Percentiles rank a stretch among this genome's conserved stretches.
phyloP scores from a whole-genome alignment of 2,329 filamentous ascomycete species.

The Fusarium pilosicola region DNA sequence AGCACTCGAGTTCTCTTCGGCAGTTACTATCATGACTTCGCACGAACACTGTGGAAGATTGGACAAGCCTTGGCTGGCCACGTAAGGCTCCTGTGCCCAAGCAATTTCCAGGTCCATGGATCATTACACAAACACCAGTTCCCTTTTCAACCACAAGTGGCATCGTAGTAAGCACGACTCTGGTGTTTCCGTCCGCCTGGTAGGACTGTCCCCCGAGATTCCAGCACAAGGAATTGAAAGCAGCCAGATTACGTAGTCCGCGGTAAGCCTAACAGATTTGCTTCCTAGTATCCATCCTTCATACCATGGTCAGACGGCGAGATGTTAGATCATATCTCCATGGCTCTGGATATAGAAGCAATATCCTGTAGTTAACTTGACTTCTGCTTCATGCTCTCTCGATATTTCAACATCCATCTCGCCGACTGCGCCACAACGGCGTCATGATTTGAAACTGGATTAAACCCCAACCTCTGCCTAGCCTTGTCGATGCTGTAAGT shows the following conservation, averaged over 20 bases:
- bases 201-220: neutral
- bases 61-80: neutral
- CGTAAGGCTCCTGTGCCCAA: neutral
- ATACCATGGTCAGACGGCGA: neutral
- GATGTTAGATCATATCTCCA: accelerated
- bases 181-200: too few species aligned
- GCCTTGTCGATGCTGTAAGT: constrained; percentile 27
- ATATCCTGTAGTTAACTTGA: neutral
- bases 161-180: neutral
- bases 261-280: neutral
- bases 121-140: neutral
- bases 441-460: constrained; percentile 27
- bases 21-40: neutral
- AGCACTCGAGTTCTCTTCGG: neutral
- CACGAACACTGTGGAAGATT: neutral
- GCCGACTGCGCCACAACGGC: constrained; percentile 7
- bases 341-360: accelerated
- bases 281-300: accelerated
- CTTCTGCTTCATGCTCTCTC: neutral
- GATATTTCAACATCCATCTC: constrained; percentile 20
- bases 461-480: neutral
- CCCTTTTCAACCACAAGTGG: neutral
- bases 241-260: too few species aligned
- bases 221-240: too few species aligned
- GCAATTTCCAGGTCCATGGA: neutral